phyloP scores from a whole-genome alignment of 257 asterid genomes.

The Rehmannia glutinosa region DNA sequence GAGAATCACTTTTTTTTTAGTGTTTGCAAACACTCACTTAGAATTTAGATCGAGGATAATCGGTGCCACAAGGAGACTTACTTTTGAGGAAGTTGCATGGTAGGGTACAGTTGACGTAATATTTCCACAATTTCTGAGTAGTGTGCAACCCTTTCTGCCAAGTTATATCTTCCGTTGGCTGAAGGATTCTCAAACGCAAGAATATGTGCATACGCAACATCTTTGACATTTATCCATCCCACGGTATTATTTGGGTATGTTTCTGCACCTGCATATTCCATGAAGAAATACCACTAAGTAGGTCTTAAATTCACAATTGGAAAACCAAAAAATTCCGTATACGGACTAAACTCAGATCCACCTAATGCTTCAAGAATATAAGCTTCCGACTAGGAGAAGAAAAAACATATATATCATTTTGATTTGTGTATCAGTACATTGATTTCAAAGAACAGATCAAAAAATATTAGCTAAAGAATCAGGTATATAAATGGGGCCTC shows the following conservation, averaged over 20 bases:
- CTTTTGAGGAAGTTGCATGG: conserved; percentile 16
- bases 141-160: conserved; percentile 22
- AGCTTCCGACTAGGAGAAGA: background rate
- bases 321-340: too few relatives aligned
- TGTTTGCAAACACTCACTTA: too few relatives aligned
- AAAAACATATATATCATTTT: background rate
- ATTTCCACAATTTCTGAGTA: conserved; percentile 17
- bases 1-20: too few relatives aligned
- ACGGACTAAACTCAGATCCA: background rate
- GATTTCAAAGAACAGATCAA: background rate
- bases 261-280: conserved; percentile 10
- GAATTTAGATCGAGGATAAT: too few relatives aligned
- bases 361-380: background rate
- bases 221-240: conserved; percentile 24
- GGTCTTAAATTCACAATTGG: too few relatives aligned
- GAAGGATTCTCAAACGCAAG: conserved; percentile 26
- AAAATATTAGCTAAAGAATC: background rate
- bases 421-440: background rate
- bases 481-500: background rate
- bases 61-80: background rate
- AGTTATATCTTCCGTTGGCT: conserved; percentile 26
- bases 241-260: conserved; percentile 5
- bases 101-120: conserved; percentile 13
- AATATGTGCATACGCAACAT: conserved; percentile 27
- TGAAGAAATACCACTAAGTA: too few relatives aligned